Base-by-base conservation (phyloP, 2,329 filamentous ascomycete genomes). In the Huntiella moniliformis region DNA sequence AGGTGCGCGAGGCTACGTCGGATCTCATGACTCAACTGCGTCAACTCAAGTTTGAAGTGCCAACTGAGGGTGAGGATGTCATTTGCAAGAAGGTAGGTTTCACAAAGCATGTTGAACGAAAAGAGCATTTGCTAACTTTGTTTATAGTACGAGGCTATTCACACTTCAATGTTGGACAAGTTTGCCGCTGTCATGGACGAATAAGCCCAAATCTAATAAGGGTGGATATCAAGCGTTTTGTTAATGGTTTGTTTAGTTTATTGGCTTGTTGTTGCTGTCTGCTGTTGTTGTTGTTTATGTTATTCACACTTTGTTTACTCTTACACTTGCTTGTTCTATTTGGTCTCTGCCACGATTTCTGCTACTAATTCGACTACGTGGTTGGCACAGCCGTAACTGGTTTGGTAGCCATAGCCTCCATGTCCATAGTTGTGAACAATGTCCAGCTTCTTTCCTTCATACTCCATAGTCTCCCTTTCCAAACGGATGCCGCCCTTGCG, bases 111-210 rank as follows among this genome's bases (percentile, higher is more conserved):
- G n/a, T 13, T 33, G n/a, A 12, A 2, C 37, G 37, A 13, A n/a
- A 3, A 18, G 10, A 7, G 22, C 6, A 8, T 17, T 44, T 55
- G 53, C 65, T 74, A 59, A 74, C 60, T 47, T 18, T 13, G 47
- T 15, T 11, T 44, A 44, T 56, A 91, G 83, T 98, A 96, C 63
- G 91, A 96, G 71, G 78, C 77, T 55, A 77, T 96, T 56, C 73
- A 91, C 56, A 84, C 93, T 66, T 71, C 77, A 56, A 88, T 98
- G 86, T 79, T 82, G 55, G 91, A 98, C 67, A 94, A 94, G 68
- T 98, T 98, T 66, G 91, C 91, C 42, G 79, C 86, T 35, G 88
- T 98, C 50, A 76, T 84, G 61, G 91, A 98, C 64, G 88, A 96
- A 73, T 98, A 86, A 63, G 47, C 45, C 46, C 38, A 13, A 13